A percentile compares a stretch with the other conserved stretches of the same genome.
Evolutionary conservation across 139 green algal species (phyloP).

Genomic region (Chlamydomonas schloesseri): DNA sequence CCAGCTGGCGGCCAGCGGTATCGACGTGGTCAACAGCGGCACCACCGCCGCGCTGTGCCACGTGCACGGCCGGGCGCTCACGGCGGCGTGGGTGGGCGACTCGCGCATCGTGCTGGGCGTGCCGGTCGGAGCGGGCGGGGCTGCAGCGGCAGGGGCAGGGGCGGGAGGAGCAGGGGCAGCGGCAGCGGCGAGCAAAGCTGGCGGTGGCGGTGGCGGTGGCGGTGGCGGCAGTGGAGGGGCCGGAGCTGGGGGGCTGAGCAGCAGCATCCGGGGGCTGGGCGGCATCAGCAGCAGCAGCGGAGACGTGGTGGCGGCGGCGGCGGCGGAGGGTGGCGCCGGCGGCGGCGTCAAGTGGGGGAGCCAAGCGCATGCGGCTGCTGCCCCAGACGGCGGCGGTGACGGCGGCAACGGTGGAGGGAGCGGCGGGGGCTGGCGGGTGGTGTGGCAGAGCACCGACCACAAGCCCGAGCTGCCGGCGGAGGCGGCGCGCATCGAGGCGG

Average conservation of each 20-base stretch:
- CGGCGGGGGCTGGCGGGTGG: conserved; percentile 16
- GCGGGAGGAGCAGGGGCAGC: not conserved
- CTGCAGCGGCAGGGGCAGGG: not conserved
- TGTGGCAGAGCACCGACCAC: conserved; percentile 50
- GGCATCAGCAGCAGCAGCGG: not conserved
- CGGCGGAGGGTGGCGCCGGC: not conserved
- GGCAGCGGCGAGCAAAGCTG: not conserved
- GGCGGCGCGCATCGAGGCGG: conserved; percentile 47
- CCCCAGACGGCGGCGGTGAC: not conserved
- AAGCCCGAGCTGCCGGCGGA: conserved; percentile 63
- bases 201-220: not conserved
- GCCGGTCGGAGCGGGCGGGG: not conserved
- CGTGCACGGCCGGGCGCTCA: conserved; percentile 45
- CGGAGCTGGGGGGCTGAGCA: no score
- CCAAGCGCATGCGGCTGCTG: no score
- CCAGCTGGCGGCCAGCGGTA: conserved; percentile 38
- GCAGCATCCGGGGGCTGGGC: not conserved
- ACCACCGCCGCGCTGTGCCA: conserved; percentile 53
- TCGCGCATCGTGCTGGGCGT: conserved; percentile 54
- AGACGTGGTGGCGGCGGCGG: not conserved
- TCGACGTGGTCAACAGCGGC: conserved; percentile 46
- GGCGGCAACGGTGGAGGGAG: not conserved
- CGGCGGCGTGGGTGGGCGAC: conserved; percentile 66
- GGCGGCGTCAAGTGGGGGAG: not conserved
- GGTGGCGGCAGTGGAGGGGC: no score